Percentiles rank a stretch among this genome's conserved stretches.
Conservation (phyloP, 202 grass and related monocot species). For the Eragrostis tef region DNA sequence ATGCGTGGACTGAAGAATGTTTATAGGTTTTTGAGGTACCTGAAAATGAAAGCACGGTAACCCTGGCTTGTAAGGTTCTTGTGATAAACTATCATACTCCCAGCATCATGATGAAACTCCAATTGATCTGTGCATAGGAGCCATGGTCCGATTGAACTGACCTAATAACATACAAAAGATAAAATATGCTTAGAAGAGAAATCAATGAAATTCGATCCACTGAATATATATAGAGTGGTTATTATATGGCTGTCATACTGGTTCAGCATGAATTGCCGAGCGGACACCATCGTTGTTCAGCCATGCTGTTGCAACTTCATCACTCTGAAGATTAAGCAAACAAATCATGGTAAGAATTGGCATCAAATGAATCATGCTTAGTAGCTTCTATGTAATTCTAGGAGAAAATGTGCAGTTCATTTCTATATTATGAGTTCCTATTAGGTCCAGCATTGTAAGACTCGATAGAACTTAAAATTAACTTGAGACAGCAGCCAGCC, state of each 20-base stretch:
- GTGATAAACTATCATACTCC: conserved; percentile 93
- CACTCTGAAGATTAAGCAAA: conserved; percentile 61
- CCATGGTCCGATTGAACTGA: conserved; percentile 64
- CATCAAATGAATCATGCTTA: neutral
- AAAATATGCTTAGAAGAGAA: conserved; percentile 29
- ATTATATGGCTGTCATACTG: conserved; percentile 56
- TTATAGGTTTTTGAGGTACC: conserved; percentile 48
- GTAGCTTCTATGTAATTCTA: neutral
- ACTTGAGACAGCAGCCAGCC: too few relatives aligned
- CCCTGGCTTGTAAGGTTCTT: conserved; percentile 78
- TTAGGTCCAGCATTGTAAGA: too few relatives aligned
- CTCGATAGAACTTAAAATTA: too few relatives aligned
- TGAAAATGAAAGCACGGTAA: conserved; percentile 83
- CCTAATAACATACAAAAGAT: conserved; percentile 57
- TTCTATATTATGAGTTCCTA: neutral
- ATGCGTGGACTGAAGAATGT: neutral
- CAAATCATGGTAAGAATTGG: neutral
- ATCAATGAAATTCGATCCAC: neutral
- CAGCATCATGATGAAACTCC: conserved; percentile 66
- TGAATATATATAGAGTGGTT: neutral
- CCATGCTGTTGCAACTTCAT: conserved; percentile 87
- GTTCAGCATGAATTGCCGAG: conserved; percentile 87
- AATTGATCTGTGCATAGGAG: conserved; percentile 59
- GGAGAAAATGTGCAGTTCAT: neutral
- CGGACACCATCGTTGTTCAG: conserved; percentile 72